Evolutionary conservation across 228 moss, liverwort and hornwort species (phyloP).

Genomic region (Sphagnum magellanicum): DNA sequence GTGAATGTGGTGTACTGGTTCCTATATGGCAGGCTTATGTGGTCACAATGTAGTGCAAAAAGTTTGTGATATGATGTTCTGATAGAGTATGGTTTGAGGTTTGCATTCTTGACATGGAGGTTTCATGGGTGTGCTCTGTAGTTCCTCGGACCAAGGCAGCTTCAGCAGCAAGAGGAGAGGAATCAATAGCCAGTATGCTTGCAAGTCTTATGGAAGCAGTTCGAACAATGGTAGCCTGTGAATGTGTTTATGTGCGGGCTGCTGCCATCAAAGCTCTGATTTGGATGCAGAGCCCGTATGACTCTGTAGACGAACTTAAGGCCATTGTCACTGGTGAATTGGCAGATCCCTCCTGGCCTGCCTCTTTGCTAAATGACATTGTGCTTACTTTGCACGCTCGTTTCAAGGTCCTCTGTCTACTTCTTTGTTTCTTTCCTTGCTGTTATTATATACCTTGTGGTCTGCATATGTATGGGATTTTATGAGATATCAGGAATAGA

Average conservation of each 20-base stretch:
- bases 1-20: background rate
- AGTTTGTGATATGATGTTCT: too few relatives aligned
- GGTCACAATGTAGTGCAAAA: too few relatives aligned
- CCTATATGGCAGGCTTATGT: too few relatives aligned
- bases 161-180: constrained; percentile 57
- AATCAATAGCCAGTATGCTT: constrained; percentile 79
- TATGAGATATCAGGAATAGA: too few relatives aligned
- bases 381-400: constrained; percentile 93
- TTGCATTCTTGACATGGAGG: too few relatives aligned
- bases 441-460: too few relatives aligned
- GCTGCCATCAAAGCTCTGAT: constrained; percentile 96
- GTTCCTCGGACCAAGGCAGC: constrained; percentile 56
- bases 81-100: too few relatives aligned
- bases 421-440: too few relatives aligned
- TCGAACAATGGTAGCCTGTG: constrained; percentile 93
- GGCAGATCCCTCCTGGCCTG: constrained; percentile 87
- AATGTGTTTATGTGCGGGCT: constrained; percentile 97
- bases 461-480: too few relatives aligned
- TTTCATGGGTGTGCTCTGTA: constrained; percentile 9
- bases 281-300: constrained; percentile 98
- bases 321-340: constrained; percentile 90
- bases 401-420: constrained; percentile 57
- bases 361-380: constrained; percentile 93
- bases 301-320: constrained; percentile 93
- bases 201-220: constrained; percentile 87